Evolutionary conservation across 257 asterid species (phyloP).

Genomic region (Forsythia viridissima): DNA sequence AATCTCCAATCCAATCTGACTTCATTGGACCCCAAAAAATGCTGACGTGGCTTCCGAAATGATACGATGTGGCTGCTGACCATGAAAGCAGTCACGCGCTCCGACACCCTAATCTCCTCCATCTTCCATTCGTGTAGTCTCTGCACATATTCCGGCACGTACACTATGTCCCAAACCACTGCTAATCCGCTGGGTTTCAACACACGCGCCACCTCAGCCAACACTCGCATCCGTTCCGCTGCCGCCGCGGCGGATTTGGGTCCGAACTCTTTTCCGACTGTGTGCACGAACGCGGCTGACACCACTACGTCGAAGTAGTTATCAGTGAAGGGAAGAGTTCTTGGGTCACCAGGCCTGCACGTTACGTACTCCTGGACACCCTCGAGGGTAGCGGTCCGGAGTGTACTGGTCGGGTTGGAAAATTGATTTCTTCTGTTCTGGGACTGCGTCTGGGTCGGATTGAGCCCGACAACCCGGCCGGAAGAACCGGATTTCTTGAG

Average conservation of each 20-base stretch:
- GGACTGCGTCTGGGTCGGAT: conserved; percentile 30
- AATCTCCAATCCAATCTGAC: conserved; percentile 93
- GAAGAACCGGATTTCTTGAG: conserved; percentile 88
- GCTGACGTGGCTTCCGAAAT: conserved; percentile 84
- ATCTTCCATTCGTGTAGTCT: conserved; percentile 71
- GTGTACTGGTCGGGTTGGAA: conserved; percentile 52
- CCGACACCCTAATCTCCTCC: conserved; percentile 92
- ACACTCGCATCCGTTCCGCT: conserved; percentile 84
- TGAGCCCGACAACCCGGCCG: conserved; percentile 92
- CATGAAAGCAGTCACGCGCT: conserved; percentile 91
- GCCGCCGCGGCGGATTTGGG: conserved; percentile 76
- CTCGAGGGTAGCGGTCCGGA: conserved; percentile 75
- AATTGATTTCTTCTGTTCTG: background rate
- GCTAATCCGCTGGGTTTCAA: conserved; percentile 80
- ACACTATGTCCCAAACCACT: conserved; percentile 94
- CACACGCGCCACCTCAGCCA: conserved; percentile 86
- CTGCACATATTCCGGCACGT: conserved; percentile 81
- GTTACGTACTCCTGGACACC: conserved; percentile 97
- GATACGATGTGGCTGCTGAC: conserved; percentile 83
- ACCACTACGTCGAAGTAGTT: conserved; percentile 90
- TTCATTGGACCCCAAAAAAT: conserved; percentile 64
- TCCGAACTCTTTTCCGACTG: conserved; percentile 88
- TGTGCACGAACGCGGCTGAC: conserved; percentile 89
- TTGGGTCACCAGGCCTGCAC: conserved; percentile 90
- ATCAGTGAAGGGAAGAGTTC: conserved; percentile 78